These are phyloP conservation scores for Aspergillus ibericus DNA, from an alignment of 2,329 filamentous ascomycete genomes.

Conservation along the genomic window DNA sequence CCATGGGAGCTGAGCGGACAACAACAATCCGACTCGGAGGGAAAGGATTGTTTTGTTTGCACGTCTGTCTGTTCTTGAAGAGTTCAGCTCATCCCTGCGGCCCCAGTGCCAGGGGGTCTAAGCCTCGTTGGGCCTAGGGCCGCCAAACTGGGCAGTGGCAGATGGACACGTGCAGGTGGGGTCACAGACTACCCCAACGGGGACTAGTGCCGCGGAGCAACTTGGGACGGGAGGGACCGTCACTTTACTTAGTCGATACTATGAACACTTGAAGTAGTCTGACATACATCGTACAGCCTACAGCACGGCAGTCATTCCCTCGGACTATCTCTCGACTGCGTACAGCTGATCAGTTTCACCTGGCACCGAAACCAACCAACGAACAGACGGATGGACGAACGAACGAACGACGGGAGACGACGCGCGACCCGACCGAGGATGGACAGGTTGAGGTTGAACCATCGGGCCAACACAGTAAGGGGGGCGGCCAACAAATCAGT, in stretches of 20 bases:
- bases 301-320: not conserved
- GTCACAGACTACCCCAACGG: not conserved
- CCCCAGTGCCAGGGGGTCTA: not conserved
- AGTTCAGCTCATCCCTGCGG: not conserved
- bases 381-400: not conserved
- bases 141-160: conserved; percentile 1
- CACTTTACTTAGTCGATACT: too few relatives aligned
- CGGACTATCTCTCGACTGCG: not conserved
- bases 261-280: too few relatives aligned
- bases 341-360: not conserved
- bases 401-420: not conserved
- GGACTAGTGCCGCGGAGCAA: not conserved
- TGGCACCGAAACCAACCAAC: too few relatives aligned
- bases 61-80: not conserved
- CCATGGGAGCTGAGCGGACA: not conserved
- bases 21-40: not conserved
- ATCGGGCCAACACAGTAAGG: conserved; percentile 17
- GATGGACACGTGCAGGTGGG: conserved; percentile 15
- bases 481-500: conserved; percentile 32
- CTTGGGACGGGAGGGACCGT: not conserved
- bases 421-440: not conserved
- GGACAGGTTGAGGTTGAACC: not conserved
- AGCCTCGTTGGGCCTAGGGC: not conserved
- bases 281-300: not conserved
- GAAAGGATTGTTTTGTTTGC: not conserved